Evolutionary conservation across 805 yeast species (phyloP), one percentile per base, ranked within the genome.

Genomic region (Spathaspora passalidarum): DNA sequence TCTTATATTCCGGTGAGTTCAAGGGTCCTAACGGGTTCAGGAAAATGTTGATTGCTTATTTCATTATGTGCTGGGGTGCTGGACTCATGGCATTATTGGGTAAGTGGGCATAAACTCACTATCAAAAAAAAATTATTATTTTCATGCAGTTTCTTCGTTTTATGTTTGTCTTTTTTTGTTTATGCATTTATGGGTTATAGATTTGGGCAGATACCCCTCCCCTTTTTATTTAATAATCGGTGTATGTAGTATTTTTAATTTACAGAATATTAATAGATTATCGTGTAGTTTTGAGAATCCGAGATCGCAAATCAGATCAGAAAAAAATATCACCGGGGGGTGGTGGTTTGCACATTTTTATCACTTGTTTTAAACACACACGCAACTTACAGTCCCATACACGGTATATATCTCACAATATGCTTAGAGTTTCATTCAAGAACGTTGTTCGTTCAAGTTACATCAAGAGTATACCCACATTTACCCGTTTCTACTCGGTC

Each of bases 71-170:
- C 55, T 60, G 72, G 51, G 91, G 91, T 53, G 83, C 86, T n/a
- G 89, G 86, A 10, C 56, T 84, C 32, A 86, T 86, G 92, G 89
- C 91, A 2, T 63, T 85, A 25, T 68, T 86, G 49, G 92, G 90
- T 50, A 81, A 76, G 58, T 84, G 90, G 51, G 51, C 51, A 19
- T 48, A 45, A 39, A 9, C 20, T n/a, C n/a, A 14, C 14, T 38
- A 11, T 20, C 13, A 23, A 23, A 23, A 23, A 23, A 25, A 10
- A n/a, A 11, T 3, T n/a, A n/a, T n/a, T n/a, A n/a, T n/a, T n/a
- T n/a, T n/a, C 32, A 18, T 17, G 19, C 14, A 16, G 21, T 29
- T 29, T 3, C 17, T 29, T 29, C n/a, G 34, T 13, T 22, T 13
- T 13, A 29, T 29, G 10, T n/a, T 4, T 3, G 34, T 13, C 14